Percentiles rank a stretch among this genome's conserved stretches.
phyloP scores from a whole-genome alignment of 1,284 basidiomycete species.

The Rhodotorula sp. region DNA sequence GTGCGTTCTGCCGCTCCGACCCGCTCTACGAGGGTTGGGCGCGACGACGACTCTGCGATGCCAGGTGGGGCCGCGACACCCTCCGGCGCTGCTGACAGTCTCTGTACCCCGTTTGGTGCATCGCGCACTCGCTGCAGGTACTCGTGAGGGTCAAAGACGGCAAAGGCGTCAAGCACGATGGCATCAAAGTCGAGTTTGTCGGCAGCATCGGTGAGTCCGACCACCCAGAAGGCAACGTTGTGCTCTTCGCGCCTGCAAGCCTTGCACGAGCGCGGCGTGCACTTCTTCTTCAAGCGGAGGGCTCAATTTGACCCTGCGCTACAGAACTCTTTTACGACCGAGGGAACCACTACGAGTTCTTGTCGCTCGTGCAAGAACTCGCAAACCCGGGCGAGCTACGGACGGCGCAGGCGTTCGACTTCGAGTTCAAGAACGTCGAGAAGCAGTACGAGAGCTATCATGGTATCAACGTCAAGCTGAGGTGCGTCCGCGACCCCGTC shows the following conservation, averaged over 20 bases:
- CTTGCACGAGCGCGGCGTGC: neutral
- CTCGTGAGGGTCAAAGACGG: constrained; percentile 87
- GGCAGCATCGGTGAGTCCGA: constrained; percentile 79
- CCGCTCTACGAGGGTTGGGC: neutral
- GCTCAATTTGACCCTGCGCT: neutral
- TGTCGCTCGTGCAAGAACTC: constrained; percentile 90
- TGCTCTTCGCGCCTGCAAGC: neutral
- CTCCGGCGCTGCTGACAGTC: neutral
- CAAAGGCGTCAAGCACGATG: constrained; percentile 92
- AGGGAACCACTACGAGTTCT: constrained; percentile 96
- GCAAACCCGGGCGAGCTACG: constrained; percentile 92
- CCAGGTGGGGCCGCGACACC: constrained; percentile 7
- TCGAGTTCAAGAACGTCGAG: constrained; percentile 98
- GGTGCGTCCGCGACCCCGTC: constrained; percentile 56
- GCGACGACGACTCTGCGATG: neutral
- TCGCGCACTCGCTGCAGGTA: constrained; percentile 57
- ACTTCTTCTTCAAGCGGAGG: neutral
- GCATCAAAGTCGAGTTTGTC: constrained; percentile 96
- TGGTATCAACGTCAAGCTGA: constrained; percentile 95
- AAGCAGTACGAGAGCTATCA: constrained; percentile 98
- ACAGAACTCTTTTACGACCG: constrained; percentile 93
- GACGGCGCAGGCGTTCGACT: constrained; percentile 90
- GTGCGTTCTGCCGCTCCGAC: constrained; percentile 55
- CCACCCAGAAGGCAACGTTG: neutral
- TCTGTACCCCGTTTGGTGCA: neutral